These are phyloP conservation scores for Fistulifera pelliculosa DNA, from an alignment of 108 stramenopile species.

Conservation along the genomic window DNA sequence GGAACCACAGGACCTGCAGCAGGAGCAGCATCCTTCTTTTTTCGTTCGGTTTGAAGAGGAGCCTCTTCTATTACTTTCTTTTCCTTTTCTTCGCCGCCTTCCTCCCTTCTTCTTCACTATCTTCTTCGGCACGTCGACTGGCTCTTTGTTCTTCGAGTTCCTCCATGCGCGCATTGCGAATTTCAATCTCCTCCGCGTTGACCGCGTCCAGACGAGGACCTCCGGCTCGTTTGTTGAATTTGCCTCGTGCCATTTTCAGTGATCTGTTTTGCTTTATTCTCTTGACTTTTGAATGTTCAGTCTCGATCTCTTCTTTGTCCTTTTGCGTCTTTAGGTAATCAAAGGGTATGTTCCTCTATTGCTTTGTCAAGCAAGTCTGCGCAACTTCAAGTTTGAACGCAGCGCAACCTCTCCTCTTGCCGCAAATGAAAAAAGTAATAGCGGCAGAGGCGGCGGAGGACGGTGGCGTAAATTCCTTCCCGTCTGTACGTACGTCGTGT, in stretches of 20 bases:
- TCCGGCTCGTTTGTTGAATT: constrained; percentile 77
- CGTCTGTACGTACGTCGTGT: too few species aligned
- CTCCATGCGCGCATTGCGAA: constrained; percentile 63
- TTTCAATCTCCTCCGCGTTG: constrained; percentile 84
- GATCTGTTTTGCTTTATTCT: background rate
- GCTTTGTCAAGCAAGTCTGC: too few species aligned
- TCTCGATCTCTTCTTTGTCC: too few species aligned
- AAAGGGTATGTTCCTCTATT: too few species aligned
- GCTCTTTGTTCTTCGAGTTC: constrained; percentile 70
- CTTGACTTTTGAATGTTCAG: too few species aligned
- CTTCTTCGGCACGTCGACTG: constrained; percentile 66
- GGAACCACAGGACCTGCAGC: constrained; percentile 6
- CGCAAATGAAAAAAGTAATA: too few species aligned
- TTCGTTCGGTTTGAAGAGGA: constrained; percentile 39
- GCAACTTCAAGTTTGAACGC: too few species aligned
- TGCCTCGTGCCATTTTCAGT: constrained; percentile 64
- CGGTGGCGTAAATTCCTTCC: too few species aligned
- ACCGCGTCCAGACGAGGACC: constrained; percentile 64
- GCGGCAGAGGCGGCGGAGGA: too few species aligned
- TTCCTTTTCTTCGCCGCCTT: constrained; percentile 29
- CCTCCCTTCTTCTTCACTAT: constrained; percentile 30
- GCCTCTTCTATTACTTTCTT: constrained; percentile 23
- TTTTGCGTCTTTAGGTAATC: too few species aligned
- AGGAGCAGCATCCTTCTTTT: constrained; percentile 20
- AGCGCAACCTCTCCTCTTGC: too few species aligned